Evolutionary conservation across 108 stramenopile genomes (phyloP), one percentile per base, ranked within the genome.

Genomic region (Phaeodactylum tricornutum): DNA sequence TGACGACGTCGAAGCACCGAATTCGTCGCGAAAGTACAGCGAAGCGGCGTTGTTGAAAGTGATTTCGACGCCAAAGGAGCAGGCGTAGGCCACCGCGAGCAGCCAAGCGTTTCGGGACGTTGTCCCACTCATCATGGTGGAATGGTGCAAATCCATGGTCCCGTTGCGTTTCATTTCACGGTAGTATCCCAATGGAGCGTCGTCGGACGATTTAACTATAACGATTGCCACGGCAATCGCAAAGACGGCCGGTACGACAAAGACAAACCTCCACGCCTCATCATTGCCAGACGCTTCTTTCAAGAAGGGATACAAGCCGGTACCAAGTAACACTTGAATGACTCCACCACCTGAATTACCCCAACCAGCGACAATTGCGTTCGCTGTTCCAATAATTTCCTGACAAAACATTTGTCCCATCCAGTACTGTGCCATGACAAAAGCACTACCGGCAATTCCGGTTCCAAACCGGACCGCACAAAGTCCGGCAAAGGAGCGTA

Each of bases 311-410:
- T 48, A 62, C 34, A 67, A 52, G 4, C 8, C 15, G 33, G 61
- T 29, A 14, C 59, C 66, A 54, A 67, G 57, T 19, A 67, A 3
- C 23, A 62, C 47, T 30, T 55, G 67, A 9, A 71, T 62, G n/a
- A 77, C 58, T 25, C 76, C 79, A 37, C 74, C 79, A 38, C 67
- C 33, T 12, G 78, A 41, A 45, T 84, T 84, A 1, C 79, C 83
- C 83, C 83, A 84, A 1, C 83, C 79, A 1, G 47, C 74, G 0
- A 59, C 54, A 11, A 67, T 51, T 43, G 70, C 73, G 50, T 74
- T 72, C 4, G 73, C 73, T 0, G 66, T 45, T n/a, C 73, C 73
- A 0, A 55, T 67, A 41, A 70, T 33, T 29, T 64, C 50, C 43
- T 55, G 63, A 19, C 50, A 53, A 54, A 75, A 75, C 58, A 75